A percentile compares a stretch with the other conserved stretches of the same genome.
Evolutionary conservation across 75 land plant species (phyloP).

Genomic region (Larix kaempferi): DNA sequence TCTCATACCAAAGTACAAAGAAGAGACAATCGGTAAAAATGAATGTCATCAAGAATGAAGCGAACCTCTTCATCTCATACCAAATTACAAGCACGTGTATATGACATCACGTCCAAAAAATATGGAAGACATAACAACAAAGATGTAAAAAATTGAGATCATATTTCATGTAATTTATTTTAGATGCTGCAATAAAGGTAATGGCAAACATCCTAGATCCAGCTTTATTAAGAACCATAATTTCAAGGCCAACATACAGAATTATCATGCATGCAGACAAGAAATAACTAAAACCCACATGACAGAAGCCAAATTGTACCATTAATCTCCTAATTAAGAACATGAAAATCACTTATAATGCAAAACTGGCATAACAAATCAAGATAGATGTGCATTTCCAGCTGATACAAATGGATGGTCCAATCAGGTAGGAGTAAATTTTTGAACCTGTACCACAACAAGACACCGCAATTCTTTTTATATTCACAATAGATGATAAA

Average conservation of each 20-base stretch:
- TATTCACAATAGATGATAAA: no score
- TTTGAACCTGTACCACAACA: no score
- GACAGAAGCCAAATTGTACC: neutral
- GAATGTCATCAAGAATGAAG: neutral
- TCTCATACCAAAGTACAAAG: neutral
- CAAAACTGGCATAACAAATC: no score
- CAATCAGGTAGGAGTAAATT: no score
- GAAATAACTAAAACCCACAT: neutral
- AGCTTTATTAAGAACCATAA: neutral
- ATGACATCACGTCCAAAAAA: no score
- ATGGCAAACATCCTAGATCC: neutral
- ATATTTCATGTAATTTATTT: neutral
- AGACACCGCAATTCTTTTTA: no score
- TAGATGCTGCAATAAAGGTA: neutral
- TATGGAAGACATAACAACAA: no score
- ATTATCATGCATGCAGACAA: neutral
- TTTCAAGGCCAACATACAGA: neutral
- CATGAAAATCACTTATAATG: no score
- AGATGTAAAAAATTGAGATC: neutral
- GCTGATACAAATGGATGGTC: no score
- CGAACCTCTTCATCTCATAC: neutral
- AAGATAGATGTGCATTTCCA: no score
- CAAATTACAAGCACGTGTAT: no score
- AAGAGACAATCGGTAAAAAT: neutral
- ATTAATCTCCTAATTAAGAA: neutral